Base-by-base conservation (phyloP, 2,329 filamentous ascomycete species). In the Trichophaea hybrida region DNA sequence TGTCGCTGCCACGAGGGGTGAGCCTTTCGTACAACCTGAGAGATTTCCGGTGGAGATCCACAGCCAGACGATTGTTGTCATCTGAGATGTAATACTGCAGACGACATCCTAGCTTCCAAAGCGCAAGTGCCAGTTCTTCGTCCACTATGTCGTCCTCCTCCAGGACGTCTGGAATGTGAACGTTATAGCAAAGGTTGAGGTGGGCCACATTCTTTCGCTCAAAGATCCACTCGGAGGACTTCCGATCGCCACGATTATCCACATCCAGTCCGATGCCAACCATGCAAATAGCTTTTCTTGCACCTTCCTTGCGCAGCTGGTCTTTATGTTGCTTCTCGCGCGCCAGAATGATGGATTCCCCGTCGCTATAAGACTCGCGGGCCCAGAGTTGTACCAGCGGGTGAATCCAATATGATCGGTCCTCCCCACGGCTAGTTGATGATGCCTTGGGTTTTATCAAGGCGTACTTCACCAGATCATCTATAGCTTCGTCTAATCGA, bases 321-420 rank as follows among this genome's bases (percentile, higher is more conserved):
- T 8, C n/a, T 10, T 12, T 24, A 10, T 2, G 13, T 4, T 10
- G 10, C 2, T 1, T 2, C 2, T 50, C 46, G 8, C 17, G 10
- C 46, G 10, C 46, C 4, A 15, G 17, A 50, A 50, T 17, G 4
- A 50, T 15, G 38, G 46, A 50, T 15, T 50, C 4, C 38, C 3
- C 34, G 37, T 60, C 34, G n/a, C 4, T 31, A 10, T 44, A 40
- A 6, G 59, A 51, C 8, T 58, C 13, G 33, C 17, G 31, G 1
- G 59, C 48, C 54, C 59, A 57, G 12, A 12, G 54, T 7, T 54
- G 59, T 2, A 60, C 55, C 1, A 60, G 31, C 0, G 55, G 59
- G 32, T 60, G 59, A 33, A 60, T 58, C 54, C 55, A 60, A 38
- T 53, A n/a, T 1, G 55, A 33, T 2, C 43, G 13, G 34, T 5